Evolutionary conservation across 2,329 filamentous ascomycete species (phyloP), one percentile per base, ranked within the genome.

Genomic region (Diaporthe citri): DNA sequence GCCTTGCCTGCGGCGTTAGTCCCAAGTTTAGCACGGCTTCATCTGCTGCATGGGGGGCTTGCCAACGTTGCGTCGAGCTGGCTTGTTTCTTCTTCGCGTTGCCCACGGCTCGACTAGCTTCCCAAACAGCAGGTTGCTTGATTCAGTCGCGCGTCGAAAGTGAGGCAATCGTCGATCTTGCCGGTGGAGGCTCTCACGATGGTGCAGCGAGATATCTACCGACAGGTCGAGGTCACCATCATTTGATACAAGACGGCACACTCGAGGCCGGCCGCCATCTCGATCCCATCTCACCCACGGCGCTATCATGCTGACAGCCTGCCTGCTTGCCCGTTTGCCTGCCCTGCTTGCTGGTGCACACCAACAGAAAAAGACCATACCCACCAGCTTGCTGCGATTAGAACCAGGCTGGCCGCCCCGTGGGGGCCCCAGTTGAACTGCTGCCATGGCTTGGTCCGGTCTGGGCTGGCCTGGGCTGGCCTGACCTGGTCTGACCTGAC

Each of bases 201-300:
- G 31, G 62, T 67, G 62, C 31, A 52, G 46, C 31, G 62, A 52
- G 31, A 15, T 52, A 51, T 66, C 22, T 34, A 64, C 60, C 12
- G 43, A 43, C 43, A 66, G 28, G 25, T 64, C 6, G 41, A 48
- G 17, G 9, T 4, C 4, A 41, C 17, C 41, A 34, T 51, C 43
- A 12, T n/a, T 28, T 17, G 28, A n/a, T 20, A 2, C 10, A 13
- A 20, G 52, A 55, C 52, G 25, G 15, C 31, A 34, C 13, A 39
- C 22, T 36, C 31, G 46, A 17, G 43, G 62, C 28, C 22, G 62
- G 46, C 62, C 39, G 59, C 41, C 46, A 67, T 67, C 62, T 67
- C 62, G 62, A 67, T 67, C 62, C 43, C 46, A 34, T 52, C 62
- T 52, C 46, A 67, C 62, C 20, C 43, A 66, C 62, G 28, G n/a